These are phyloP conservation scores for Dichotomocladium elegans DNA, from an alignment of 371 early-diverging fungal species.

Conservation along the genomic window DNA sequence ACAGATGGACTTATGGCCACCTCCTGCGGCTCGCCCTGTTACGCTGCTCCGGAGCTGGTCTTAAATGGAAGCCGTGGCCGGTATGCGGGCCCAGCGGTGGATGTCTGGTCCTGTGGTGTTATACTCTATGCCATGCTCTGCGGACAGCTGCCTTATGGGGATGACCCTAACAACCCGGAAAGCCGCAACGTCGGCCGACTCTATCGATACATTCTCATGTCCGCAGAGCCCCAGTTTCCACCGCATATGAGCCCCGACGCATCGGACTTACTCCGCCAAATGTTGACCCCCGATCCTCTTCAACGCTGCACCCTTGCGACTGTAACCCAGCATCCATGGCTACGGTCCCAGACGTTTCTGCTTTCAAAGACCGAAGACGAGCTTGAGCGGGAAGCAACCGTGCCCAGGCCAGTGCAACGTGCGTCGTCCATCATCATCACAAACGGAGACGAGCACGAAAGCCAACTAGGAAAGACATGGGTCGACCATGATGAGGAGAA, in stretches of 20 bases:
- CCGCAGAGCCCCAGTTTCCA: slow-evolving; percentile 56
- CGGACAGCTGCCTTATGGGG: slow-evolving; percentile 84
- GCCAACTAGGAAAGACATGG: no score
- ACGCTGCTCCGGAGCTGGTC: slow-evolving; percentile 97
- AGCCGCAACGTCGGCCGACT: slow-evolving; percentile 62
- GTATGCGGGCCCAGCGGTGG: slow-evolving; percentile 95
- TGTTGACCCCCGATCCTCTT: slow-evolving; percentile 56
- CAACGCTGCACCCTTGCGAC: slow-evolving; percentile 46
- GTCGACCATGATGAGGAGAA: no score
- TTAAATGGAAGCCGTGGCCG: slow-evolving; percentile 79
- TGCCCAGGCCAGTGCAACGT: neutral
- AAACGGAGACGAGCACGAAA: no score
- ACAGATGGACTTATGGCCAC: slow-evolving; percentile 78
- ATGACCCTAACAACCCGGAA: slow-evolving; percentile 74
- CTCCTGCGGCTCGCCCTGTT: slow-evolving; percentile 96
- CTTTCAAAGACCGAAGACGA: slow-evolving; percentile 7
- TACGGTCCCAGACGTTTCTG: slow-evolving; percentile 2
- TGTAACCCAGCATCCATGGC: slow-evolving; percentile 45
- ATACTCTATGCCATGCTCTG: slow-evolving; percentile 78
- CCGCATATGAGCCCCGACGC: slow-evolving; percentile 50
- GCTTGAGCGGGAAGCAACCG: slow-evolving; percentile 12
- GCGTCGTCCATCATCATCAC: no score
- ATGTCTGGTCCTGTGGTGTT: slow-evolving; percentile 95
- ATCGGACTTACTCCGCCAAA: slow-evolving; percentile 44
- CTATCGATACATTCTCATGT: slow-evolving; percentile 62